These are phyloP conservation scores for Metschnikowia cubensis DNA, from an alignment of 805 yeast species.

Conservation along the genomic window DNA sequence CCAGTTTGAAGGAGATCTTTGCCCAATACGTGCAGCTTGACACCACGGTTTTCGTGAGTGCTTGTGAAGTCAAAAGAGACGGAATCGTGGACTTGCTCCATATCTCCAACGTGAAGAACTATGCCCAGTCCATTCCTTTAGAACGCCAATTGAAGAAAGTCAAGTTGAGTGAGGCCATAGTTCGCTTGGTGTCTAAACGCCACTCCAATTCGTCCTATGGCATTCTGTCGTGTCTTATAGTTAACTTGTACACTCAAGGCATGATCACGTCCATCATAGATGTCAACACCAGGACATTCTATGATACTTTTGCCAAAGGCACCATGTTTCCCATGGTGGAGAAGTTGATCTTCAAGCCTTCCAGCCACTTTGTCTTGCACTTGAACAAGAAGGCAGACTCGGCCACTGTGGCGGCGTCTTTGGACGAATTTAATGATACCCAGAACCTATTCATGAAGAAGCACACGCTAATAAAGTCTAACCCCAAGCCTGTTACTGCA, in stretches of 20 bases:
- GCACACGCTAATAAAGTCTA: neutral
- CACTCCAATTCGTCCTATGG: constrained; percentile 3
- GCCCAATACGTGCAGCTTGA: constrained; percentile 11
- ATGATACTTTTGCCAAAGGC: neutral
- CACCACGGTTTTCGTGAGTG: constrained; percentile 17
- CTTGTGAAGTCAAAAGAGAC: constrained; percentile 28
- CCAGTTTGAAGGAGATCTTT: constrained; percentile 22
- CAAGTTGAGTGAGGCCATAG: constrained; percentile 6
- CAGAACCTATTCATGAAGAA: neutral
- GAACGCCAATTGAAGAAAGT: constrained; percentile 14
- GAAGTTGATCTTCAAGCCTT: constrained; percentile 1
- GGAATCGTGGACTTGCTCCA: constrained; percentile 26
- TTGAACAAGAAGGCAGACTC: neutral
- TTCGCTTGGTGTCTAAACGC: constrained; percentile 6
- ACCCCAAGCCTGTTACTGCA: neutral
- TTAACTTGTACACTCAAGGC: neutral
- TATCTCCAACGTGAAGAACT: constrained; percentile 7
- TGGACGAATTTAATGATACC: neutral
- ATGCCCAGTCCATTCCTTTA: constrained; percentile 13
- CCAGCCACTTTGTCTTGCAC: constrained; percentile 1
- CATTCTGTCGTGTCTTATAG: constrained; percentile 1
- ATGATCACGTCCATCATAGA: constrained; percentile 1
- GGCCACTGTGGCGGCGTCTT: neutral
- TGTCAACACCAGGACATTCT: neutral
- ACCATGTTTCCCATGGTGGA: constrained; percentile 1